These are phyloP conservation scores for Coniella vitis DNA, from an alignment of 2,329 filamentous ascomycete species.

Conservation along the genomic window DNA sequence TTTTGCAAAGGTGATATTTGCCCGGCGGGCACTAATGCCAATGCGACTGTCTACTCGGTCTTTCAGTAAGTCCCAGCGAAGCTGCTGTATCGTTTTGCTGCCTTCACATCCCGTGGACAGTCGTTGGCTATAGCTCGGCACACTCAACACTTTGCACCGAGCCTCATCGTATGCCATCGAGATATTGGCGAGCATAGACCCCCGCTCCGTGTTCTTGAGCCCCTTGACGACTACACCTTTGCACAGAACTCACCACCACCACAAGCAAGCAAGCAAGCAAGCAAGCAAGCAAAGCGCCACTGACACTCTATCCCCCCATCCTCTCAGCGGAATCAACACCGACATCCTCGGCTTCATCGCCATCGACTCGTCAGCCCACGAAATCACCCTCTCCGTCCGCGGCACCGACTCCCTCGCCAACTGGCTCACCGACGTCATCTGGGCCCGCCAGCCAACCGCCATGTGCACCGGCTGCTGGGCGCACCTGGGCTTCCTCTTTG, in stretches of 20 bases:
- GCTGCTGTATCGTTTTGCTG: not conserved
- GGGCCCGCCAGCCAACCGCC: conserved; percentile 29
- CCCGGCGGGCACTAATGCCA: conserved; percentile 34
- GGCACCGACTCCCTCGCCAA: conserved; percentile 54
- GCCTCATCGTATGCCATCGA: not conserved
- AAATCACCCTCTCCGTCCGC: conserved; percentile 54
- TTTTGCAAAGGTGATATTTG: conserved; percentile 39
- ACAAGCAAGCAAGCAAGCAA: too few species aligned
- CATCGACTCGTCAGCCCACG: conserved; percentile 38
- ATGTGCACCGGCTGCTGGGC: conserved; percentile 40
- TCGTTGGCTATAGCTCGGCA: too few species aligned
- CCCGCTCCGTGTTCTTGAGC: too few species aligned
- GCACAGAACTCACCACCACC: too few species aligned
- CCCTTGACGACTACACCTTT: too few species aligned
- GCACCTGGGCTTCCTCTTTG: conserved; percentile 51
- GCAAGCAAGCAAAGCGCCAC: too few species aligned
- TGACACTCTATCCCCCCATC: too few species aligned
- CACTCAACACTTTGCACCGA: too few species aligned
- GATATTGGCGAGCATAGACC: too few species aligned
- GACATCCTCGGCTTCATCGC: conserved; percentile 43
- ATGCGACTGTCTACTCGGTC: conserved; percentile 30
- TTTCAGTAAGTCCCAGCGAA: conserved; percentile 2
- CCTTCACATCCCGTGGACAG: too few species aligned
- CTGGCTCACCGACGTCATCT: conserved; percentile 50
- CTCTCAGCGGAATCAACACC: conserved; percentile 15